Conservation (phyloP, 1,284 basidiomycete species). For the Sutorius eximius region DNA sequence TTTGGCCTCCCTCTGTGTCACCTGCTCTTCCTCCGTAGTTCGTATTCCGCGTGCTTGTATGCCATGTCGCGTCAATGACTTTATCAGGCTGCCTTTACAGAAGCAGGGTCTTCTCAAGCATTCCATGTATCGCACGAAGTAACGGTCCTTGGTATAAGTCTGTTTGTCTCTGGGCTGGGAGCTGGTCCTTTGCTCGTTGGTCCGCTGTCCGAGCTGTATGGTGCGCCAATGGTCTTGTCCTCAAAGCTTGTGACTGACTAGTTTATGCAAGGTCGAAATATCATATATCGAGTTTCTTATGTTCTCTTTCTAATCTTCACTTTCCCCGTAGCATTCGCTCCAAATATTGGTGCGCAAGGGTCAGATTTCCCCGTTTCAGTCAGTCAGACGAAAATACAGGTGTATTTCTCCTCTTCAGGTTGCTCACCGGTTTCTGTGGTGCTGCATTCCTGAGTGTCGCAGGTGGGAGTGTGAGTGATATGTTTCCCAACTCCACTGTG, state of each 20-base stretch:
- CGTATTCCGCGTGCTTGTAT: conserved; percentile 23
- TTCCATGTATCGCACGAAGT: conserved; percentile 65
- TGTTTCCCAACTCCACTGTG: conserved; percentile 64
- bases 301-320: conserved; percentile 51
- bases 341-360: conserved; percentile 46
- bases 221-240: conserved; percentile 24
- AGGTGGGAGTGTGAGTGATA: conserved; percentile 76
- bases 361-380: neutral
- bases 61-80: neutral
- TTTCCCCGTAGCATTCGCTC: conserved; percentile 69
- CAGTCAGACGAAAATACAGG: conserved; percentile 24
- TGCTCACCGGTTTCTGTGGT: conserved; percentile 60
- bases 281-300: conserved; percentile 55
- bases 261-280: conserved; percentile 56
- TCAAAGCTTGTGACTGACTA: conserved; percentile 39
- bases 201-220: conserved; percentile 50
- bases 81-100: conserved; percentile 64
- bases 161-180: conserved; percentile 67
- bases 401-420: conserved; percentile 49
- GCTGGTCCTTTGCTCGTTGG: conserved; percentile 47
- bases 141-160: conserved; percentile 65
- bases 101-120: conserved; percentile 55
- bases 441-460: conserved; percentile 79
- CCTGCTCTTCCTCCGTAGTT: conserved; percentile 72
- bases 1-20: conserved; percentile 58